Base-by-base conservation (phyloP, 1,284 basidiomycete genomes). In the Ustilago hordei region DNA sequence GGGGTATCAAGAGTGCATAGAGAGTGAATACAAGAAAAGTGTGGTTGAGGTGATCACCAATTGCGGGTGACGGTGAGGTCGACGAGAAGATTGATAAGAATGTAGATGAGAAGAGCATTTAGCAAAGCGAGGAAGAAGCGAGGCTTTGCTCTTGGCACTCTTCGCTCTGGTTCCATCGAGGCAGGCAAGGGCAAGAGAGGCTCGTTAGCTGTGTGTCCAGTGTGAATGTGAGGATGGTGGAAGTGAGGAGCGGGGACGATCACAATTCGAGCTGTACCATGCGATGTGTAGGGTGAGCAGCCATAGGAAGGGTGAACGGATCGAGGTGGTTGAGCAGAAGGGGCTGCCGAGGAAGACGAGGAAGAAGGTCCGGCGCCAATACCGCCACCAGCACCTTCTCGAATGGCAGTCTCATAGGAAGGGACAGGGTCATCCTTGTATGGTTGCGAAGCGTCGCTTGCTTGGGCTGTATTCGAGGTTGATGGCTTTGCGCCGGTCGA, bases 321-420 rank as follows among this genome's bases (percentile, higher is more conserved):
- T 23, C 50, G 15, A 23, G 32, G 8, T 31, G 53, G 54, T 11
- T 48, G 47, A 31, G 63, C 43, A 19, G 63, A 35, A 17, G 64
- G 7, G 1, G 62, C 12, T 17, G 12, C 38, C 38, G 61, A 48
- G 41, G 52, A 32, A 12, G 52, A 36, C 23, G 67, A 69, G 32
- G 75, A 32, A 34, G 67, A 69, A 23, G 75, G 60, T 15, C 55
- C 62, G 17, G 69, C 62, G 8, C 47, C 61, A 31, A 66, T 45
- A 13, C 70, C 61, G 9, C 71, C 57, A 3, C 59, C 71, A 11
- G 71, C 72, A 34, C 76, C 76, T 62, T 75, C 34, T 4, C 41
- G 64, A 19, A 78, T 38, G 9, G 76, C 72, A 2, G 71, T 78
- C 36, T 78, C 72, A 63, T 78, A 78, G n/a, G 72, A 69, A 11